Evolutionary conservation across 2,329 filamentous ascomycete species (phyloP), one percentile per base, ranked within the genome.

Genomic region (Nothomitra cinnamomea): DNA sequence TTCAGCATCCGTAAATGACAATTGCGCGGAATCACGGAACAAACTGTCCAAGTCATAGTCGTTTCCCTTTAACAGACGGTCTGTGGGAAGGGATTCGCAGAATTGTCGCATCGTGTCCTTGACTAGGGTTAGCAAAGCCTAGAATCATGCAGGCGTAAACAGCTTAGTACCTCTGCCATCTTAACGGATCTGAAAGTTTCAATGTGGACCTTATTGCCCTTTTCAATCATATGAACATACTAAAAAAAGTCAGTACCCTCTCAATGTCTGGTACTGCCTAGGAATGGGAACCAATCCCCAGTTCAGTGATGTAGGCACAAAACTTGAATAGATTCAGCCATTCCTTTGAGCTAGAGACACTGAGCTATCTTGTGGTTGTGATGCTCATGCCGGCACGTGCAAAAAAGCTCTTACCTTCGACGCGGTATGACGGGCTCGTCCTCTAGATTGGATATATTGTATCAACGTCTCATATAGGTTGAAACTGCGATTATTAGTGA

Each of bases 371-470:
- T n/a, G n/a, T n/a, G n/a, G n/a, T n/a, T n/a, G n/a, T n/a, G n/a
- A n/a, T n/a, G n/a, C n/a, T n/a, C 28, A 32, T 32, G 28, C 10
- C 4, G 4, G 28, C 28, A 32, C 28, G n/a, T n/a, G 28, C 28
- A 32, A 32, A 32, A 32, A 32, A 32, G 28, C 35, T 25, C 59
- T 55, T 61, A 68, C 69, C 48, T 77, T 80, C 0, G 92, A 96
- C 53, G 83, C 76, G 0, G 69, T 66, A 61, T 87, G 84, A 40
- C 92, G 78, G 12, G 92, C 92, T 53, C 92, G 79, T 0, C 92
- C 92, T 57, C 87, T 79, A 13, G 89, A 95, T 65, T 98, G 92
- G 19, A 96, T 82, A 63, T 95, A 96, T 62, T 94, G 86, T 52
- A 96, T 96, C 66, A 95, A 80, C 0, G 90, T 95, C 10, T 76